Evolutionary conservation across 192 early-diverging fungal genomes (phyloP), one percentile per base, ranked within the genome.

Genomic region (Backusella parvicylindrica): DNA sequence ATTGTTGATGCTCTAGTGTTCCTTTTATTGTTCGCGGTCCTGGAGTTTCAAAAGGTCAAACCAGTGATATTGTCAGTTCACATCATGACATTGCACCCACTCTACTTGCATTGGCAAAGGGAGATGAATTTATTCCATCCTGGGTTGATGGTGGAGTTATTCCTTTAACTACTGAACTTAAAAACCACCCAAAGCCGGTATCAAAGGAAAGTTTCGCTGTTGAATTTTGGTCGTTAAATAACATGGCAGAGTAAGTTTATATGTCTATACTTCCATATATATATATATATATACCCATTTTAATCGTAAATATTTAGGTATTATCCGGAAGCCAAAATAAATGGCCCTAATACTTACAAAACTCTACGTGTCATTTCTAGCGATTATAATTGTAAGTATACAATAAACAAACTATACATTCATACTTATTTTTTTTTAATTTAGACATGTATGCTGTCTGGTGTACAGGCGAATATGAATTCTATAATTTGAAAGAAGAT

Each of bases 51-150:
- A 85, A 85, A 56, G 81, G 78, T 33, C 70, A 78, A 31, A 76
- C 78, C 11, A 79, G 76, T 9, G 77, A 84, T 32, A 76, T 83
- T 13, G 80, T 85, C 11, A 84, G 85, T 12, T 82, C 86, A 0
- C 90, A 91, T 64, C 86, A 85, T 15, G 87, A 91, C 67, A 75
- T 92, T 65, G 86, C 89, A 0, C 86, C 91, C 0, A 92, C 91
- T 0, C 78, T 92, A 50, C 77, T 90, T 32, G 79, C 84, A n/a
- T 68, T 92, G 1, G 89, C 91, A 0, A 77, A 81, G 13, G 72
- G 81, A 1, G 66, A 73, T 64, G 71, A 80, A 26, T 50, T 72
- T 16, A 18, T 86, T 21, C 81, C 82, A 2, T 81, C 80, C 9
- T 82, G 79, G 40, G 64, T 91, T 2, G 90, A 91, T 74, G 90